phyloP scores from a whole-genome alignment of 495 filamentous ascomycete species.

The Hamigera avellanea region DNA sequence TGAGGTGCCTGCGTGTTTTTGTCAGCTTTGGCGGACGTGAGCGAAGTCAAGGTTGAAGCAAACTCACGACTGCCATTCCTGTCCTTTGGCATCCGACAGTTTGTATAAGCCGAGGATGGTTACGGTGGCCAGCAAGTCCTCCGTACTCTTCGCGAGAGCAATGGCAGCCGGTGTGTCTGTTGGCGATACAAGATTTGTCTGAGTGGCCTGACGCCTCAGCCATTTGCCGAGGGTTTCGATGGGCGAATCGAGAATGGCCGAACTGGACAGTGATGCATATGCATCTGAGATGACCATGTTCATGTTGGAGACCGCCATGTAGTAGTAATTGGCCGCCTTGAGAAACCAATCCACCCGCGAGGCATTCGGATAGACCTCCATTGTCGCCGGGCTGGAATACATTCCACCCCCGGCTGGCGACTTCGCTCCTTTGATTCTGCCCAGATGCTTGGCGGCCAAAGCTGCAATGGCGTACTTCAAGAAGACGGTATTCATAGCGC shows the following conservation, averaged over 20 bases:
- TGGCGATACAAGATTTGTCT: not conserved
- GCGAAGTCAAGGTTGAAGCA: not conserved
- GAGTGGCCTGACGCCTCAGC: constrained; percentile 9
- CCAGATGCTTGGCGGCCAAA: constrained; percentile 30
- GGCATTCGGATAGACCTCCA: constrained; percentile 27
- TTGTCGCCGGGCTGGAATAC: constrained; percentile 22
- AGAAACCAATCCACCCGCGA: constrained; percentile 28
- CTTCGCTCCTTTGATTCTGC: constrained; percentile 24
- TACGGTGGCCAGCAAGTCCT: constrained; percentile 22
- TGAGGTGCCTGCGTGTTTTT: constrained; percentile 16
- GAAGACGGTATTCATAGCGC: constrained; percentile 20
- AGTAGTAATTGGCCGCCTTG: constrained; percentile 33
- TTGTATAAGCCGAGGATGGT: constrained; percentile 22
- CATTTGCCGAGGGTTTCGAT: constrained; percentile 19
- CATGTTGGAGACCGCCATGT: constrained; percentile 21
- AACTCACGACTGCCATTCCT: constrained; percentile 30
- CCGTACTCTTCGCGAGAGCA: constrained; percentile 13
- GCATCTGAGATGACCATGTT: constrained; percentile 17
- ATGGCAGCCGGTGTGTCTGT: constrained; percentile 4
- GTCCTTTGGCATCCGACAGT: constrained; percentile 20
- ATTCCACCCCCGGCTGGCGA: constrained; percentile 11
- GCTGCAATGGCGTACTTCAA: constrained; percentile 28
- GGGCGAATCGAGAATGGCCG: constrained; percentile 24
- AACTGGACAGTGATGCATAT: constrained; percentile 23
- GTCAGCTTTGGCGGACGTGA: not conserved